Evolutionary conservation across 352 stramenopile species (phyloP).

Genomic region (Salisapilia sapeloensis): DNA sequence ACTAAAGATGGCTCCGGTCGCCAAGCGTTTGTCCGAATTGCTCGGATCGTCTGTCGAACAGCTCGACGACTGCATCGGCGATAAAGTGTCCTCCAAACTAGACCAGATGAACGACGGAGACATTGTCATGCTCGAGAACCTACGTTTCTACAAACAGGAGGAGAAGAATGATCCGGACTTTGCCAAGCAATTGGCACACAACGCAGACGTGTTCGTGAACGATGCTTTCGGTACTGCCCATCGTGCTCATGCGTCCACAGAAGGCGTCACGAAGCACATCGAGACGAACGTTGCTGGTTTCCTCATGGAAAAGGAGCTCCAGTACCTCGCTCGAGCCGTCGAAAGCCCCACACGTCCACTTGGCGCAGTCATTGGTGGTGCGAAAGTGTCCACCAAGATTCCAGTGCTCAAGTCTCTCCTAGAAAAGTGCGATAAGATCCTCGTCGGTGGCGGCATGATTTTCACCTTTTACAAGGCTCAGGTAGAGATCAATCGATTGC

Average conservation of each 20-base stretch:
- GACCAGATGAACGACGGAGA: slow-evolving; percentile 78
- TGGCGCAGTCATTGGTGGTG: slow-evolving; percentile 90
- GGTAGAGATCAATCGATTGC: slow-evolving; percentile 6
- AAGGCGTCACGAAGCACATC: slow-evolving; percentile 93
- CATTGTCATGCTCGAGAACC: slow-evolving; percentile 86
- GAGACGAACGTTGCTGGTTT: slow-evolving; percentile 87
- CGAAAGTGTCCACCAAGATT: slow-evolving; percentile 94
- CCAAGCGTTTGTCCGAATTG: slow-evolving; percentile 85
- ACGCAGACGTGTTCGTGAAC: slow-evolving; percentile 94
- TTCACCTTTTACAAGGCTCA: slow-evolving; percentile 97
- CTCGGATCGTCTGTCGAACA: slow-evolving; percentile 86
- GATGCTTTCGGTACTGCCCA: slow-evolving; percentile 97
- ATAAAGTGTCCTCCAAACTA: slow-evolving; percentile 74
- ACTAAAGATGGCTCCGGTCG: slow-evolving; percentile 85
- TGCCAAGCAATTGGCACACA: slow-evolving; percentile 87
- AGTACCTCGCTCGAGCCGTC: slow-evolving; percentile 88
- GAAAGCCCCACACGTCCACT: slow-evolving; percentile 84
- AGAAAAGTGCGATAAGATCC: slow-evolving; percentile 91
- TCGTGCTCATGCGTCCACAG: slow-evolving; percentile 94
- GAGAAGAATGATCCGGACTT: slow-evolving; percentile 92
- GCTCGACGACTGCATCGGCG: slow-evolving; percentile 90
- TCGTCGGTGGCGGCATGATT: slow-evolving; percentile 94
- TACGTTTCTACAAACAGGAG: slow-evolving; percentile 97
- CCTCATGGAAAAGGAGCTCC: slow-evolving; percentile 95
- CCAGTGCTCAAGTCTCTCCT: slow-evolving; percentile 92